These are phyloP conservation scores for Colletotrichum nymphaeae DNA, from an alignment of 2,329 filamentous ascomycete genomes.

Conservation along the genomic window DNA sequence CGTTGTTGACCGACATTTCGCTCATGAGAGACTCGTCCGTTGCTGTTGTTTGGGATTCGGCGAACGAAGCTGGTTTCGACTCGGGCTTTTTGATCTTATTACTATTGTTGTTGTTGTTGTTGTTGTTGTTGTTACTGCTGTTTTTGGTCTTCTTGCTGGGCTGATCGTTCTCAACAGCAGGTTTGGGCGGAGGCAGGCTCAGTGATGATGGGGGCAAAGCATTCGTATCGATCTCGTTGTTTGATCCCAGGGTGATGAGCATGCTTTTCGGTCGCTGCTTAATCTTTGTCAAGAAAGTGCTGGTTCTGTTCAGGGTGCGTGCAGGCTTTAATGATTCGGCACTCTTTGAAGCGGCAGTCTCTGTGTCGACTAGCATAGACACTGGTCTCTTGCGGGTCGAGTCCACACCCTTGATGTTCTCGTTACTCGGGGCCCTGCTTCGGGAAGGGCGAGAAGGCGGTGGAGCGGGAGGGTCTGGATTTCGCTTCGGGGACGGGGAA, in stretches of 20 bases:
- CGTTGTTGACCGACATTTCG: slow-evolving; percentile 58
- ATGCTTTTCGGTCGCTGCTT: slow-evolving; percentile 58
- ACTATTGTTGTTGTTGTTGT: not conserved
- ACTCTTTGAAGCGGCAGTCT: slow-evolving; percentile 44
- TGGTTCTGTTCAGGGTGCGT: slow-evolving; percentile 56
- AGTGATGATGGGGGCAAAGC: slow-evolving; percentile 57
- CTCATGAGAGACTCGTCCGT: slow-evolving; percentile 58
- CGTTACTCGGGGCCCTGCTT: slow-evolving; percentile 22
- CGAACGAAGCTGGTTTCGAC: slow-evolving; percentile 48
- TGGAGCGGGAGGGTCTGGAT: slow-evolving; percentile 38
- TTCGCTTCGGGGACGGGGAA: slow-evolving; percentile 58
- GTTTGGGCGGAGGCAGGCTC: slow-evolving; percentile 56
- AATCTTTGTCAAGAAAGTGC: slow-evolving; percentile 62
- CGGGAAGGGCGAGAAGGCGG: slow-evolving; percentile 37
- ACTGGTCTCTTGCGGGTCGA: slow-evolving; percentile 45
- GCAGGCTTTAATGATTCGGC: slow-evolving; percentile 51
- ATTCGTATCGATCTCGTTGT: slow-evolving; percentile 52
- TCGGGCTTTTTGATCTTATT: slow-evolving; percentile 5
- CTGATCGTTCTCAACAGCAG: slow-evolving; percentile 21
- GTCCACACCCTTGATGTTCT: slow-evolving; percentile 42
- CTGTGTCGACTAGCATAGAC: slow-evolving; percentile 40
- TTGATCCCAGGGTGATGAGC: slow-evolving; percentile 52
- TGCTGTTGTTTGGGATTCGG: slow-evolving; percentile 50
- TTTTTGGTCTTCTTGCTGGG: slow-evolving; percentile 8
- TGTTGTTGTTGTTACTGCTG: slow-evolving; percentile 1